These are phyloP conservation scores for Leccinum incarnatum DNA, from an alignment of 768 basidiomycete genomes.

Conservation along the genomic window DNA sequence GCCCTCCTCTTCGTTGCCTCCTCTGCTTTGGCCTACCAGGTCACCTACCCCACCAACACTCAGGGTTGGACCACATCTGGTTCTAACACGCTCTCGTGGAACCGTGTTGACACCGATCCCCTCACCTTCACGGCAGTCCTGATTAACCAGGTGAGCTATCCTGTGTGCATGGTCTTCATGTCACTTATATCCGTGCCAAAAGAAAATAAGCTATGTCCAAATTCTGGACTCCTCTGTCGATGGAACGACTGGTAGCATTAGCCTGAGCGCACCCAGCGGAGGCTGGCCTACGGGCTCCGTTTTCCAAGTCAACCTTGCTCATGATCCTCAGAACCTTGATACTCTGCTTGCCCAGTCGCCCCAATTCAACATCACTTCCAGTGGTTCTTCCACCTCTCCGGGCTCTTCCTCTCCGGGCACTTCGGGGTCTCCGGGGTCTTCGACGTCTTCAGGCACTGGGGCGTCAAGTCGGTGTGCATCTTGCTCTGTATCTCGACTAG, in stretches of 20 bases:
- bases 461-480: constrained; percentile 4
- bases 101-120: constrained; percentile 62
- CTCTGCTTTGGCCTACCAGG: constrained; percentile 59
- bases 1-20: constrained; percentile 49
- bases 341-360: constrained; percentile 70
- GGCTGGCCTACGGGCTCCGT: constrained; percentile 62
- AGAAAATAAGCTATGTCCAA: constrained; percentile 39
- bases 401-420: constrained; percentile 3
- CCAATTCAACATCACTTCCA: constrained; percentile 51
- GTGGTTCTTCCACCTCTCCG: constrained; percentile 10
- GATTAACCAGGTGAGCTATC: constrained; percentile 45
- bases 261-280: constrained; percentile 52
- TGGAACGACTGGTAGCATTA: constrained; percentile 39
- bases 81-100: constrained; percentile 57
- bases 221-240: constrained; percentile 56
- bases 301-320: constrained; percentile 74
- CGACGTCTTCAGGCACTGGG: constrained; percentile 11
- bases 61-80: constrained; percentile 59
- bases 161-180: not conserved
- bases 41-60: constrained; percentile 48
- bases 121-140: constrained; percentile 68
- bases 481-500: not conserved
- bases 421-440: not conserved
- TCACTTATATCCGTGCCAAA: constrained; percentile 1
- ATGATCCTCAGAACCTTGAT: constrained; percentile 42